Base-by-base conservation (phyloP, 2,329 filamentous ascomycete genomes). In the Leptographium lundbergii region DNA sequence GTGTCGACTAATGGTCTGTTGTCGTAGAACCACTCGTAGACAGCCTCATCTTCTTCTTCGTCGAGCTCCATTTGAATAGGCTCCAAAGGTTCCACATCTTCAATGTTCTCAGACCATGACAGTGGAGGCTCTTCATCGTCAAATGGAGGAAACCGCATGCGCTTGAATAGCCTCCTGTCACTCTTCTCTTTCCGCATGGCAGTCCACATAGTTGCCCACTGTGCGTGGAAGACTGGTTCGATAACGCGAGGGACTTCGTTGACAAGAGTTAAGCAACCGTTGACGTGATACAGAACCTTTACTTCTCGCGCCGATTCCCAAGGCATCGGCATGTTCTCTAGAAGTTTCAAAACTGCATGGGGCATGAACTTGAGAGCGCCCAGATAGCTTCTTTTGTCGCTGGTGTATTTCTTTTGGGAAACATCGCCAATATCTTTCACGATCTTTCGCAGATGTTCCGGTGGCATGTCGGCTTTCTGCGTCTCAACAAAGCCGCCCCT, bases 251-350 rank as follows among this genome's bases (percentile, higher is more conserved):
- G 94, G 7, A 87, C 90, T 76, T 99, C 94, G 71, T 99, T 99
- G 67, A 99, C 95, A 59, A 99, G 76, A 1, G 94, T 99, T 73
- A 99, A 74, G 69, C 95, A 99, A 34, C 94, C 94, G 68, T 99
- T 99, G 67, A 97, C 91, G 69, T 99, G 94, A 72, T 99, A 99
- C 14, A 99, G 79, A 32, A 99, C 94, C 75, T 97, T 97, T 62
- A 99, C 95, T 69, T 99, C 94, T 63, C 91, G 84, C 29, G 90
- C 85, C 60, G 91, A 94, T 75, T 99, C 94, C 94, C 94, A 99
- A 0, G 94, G 94, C 94, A 99, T 99, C 4, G 94, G 94, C 94
- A 99, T 99, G 68, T 99, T 99, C 76, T 99, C 94, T 59, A 99
- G 74, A 27, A 99, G 80, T 77, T 99, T 99, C 75, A 99, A 75